Conservation (phyloP, 1,139 yeast species). For the Pneumocystis oryctolagi region DNA sequence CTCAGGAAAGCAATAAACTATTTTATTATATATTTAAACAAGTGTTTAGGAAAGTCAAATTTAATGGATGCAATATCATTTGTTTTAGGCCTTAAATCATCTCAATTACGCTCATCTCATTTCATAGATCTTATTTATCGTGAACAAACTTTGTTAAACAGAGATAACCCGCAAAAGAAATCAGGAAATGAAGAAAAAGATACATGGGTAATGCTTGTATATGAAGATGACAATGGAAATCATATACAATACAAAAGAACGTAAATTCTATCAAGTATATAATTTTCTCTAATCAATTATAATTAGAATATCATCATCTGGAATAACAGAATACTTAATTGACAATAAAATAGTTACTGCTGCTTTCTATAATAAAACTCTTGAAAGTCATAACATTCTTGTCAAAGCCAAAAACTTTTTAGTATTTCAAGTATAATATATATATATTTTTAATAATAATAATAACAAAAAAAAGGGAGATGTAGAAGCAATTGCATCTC, state of each 20-base stretch:
- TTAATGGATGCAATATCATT: constrained; percentile 98
- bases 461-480: constrained; percentile 39
- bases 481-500: constrained; percentile 85
- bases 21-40: neutral
- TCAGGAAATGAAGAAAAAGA: constrained; percentile 32
- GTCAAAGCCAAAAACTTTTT: constrained; percentile 82
- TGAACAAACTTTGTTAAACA: constrained; percentile 34
- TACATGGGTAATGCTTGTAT: constrained; percentile 73
- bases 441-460: neutral
- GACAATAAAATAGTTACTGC: constrained; percentile 50
- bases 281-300: neutral
- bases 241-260: constrained; percentile 14
- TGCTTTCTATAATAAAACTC: constrained; percentile 45
- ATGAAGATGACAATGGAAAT: constrained; percentile 42
- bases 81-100: constrained; percentile 72
- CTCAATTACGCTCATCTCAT: constrained; percentile 60
- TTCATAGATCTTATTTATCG: constrained; percentile 68
- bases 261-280: neutral
- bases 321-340: constrained; percentile 55
- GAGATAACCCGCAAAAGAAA: constrained; percentile 19
- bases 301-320: constrained; percentile 33
- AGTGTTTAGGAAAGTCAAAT: constrained; percentile 72
- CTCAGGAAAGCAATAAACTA: neutral
- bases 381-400: constrained; percentile 70
- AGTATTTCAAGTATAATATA: constrained; percentile 48